phyloP scores from a whole-genome alignment of 169 alveolate genomes.

The Plasmodium coatneyi region DNA sequence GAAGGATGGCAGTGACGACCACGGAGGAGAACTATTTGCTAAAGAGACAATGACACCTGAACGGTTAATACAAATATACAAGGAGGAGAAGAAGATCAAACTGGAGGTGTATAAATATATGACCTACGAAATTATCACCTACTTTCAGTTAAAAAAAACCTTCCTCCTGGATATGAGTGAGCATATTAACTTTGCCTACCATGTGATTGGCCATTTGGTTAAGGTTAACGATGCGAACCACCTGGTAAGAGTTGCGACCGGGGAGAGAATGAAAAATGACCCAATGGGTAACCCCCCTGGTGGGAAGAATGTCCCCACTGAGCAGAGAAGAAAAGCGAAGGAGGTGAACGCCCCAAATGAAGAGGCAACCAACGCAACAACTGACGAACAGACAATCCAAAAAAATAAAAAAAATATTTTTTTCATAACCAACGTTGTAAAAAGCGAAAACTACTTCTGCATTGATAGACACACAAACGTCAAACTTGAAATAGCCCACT shows the following conservation, averaged over 20 bases:
- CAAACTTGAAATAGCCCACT: slow-evolving; percentile 45
- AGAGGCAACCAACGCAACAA: not conserved
- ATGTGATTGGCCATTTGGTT: slow-evolving; percentile 45
- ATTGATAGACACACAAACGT: slow-evolving; percentile 56
- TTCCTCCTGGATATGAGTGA: slow-evolving; percentile 73
- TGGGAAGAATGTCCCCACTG: not conserved
- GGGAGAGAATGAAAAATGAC: not conserved
- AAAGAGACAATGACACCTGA: slow-evolving; percentile 40
- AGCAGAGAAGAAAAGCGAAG: not conserved
- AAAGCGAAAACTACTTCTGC: slow-evolving; percentile 43
- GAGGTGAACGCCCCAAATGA: not conserved
- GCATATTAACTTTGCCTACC: slow-evolving; percentile 45
- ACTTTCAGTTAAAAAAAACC: slow-evolving; percentile 64
- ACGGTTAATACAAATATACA: slow-evolving; percentile 56
- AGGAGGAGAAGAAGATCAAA: slow-evolving; percentile 64
- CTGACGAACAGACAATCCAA: not conserved
- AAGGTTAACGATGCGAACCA: slow-evolving; percentile 15
- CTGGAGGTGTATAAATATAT: slow-evolving; percentile 57
- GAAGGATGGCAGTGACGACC: not conserved
- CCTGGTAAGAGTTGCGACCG: not conserved
- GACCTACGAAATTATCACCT: slow-evolving; percentile 57
- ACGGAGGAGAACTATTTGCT: not conserved
- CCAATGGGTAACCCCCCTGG: not conserved
- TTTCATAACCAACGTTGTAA: slow-evolving; percentile 53
- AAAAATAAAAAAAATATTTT: slow-evolving; percentile 10